Evolutionary conservation across 2,329 filamentous ascomycete genomes (phyloP).

Genomic region (Dendrostoma leiphaemia): DNA sequence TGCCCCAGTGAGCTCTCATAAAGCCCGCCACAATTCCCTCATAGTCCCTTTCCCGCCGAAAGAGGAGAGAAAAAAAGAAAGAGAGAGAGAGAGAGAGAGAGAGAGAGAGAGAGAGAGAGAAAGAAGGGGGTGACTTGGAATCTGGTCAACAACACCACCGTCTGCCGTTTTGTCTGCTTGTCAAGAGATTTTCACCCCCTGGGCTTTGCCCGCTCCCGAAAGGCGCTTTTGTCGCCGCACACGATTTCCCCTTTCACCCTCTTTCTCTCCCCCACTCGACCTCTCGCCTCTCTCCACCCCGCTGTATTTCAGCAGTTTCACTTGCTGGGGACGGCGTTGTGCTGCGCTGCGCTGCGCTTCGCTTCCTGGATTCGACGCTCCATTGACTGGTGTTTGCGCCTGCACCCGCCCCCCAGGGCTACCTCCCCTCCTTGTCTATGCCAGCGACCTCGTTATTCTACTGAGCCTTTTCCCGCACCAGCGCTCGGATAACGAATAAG

Average conservation of each 20-base stretch:
- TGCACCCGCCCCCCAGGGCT: neutral
- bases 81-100: neutral
- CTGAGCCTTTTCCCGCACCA: constrained; percentile 2
- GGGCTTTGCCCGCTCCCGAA: constrained; percentile 18
- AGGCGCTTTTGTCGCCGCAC: constrained; percentile 16
- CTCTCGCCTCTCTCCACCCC: constrained; percentile 16
- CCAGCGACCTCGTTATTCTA: neutral
- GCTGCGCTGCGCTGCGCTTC: no score
- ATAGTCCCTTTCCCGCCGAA: neutral
- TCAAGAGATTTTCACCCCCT: constrained; percentile 7
- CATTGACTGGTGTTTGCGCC: neutral
- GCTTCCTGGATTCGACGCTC: neutral
- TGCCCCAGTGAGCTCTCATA: neutral
- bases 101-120: neutral
- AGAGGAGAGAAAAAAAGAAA: neutral
- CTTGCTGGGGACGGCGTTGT: no score
- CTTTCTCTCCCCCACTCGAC: neutral
- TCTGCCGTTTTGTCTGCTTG: constrained; percentile 19
- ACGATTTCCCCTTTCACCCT: neutral
- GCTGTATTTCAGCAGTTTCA: no score
- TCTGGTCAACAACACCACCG: neutral
- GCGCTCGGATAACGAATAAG: constrained; percentile 9
- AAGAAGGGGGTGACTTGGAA: no score
- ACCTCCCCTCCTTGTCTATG: constrained; percentile 23
- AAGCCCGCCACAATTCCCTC: constrained; percentile 15